phyloP scores from a whole-genome alignment of 2,329 filamentous ascomycete species.

The Fusarium equiseti region DNA sequence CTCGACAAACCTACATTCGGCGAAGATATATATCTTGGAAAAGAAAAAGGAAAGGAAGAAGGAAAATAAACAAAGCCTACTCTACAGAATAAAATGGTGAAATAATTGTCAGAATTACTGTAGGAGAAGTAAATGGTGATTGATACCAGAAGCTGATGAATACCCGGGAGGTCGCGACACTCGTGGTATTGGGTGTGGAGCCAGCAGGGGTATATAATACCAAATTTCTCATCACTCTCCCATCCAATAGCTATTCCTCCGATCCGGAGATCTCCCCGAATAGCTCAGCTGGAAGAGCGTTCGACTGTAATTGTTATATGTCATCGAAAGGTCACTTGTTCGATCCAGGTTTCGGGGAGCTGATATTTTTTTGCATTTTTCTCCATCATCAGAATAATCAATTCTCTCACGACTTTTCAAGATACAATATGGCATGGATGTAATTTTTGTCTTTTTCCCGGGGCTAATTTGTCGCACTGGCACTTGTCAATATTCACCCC shows the following conservation, averaged over 20 bases:
- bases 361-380: not conserved
- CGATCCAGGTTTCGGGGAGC: slow-evolving; percentile 38
- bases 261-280: slow-evolving; percentile 23
- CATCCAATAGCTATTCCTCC: slow-evolving; percentile 17
- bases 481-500: slow-evolving; percentile 26
- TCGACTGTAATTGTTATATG: slow-evolving; percentile 33
- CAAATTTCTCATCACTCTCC: fast-evolving
- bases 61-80: too few species aligned
- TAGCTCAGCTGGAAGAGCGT: slow-evolving; percentile 40
- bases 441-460: too few species aligned
- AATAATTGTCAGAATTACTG: too few species aligned
- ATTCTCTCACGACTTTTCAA: too few species aligned
- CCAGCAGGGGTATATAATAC: fast-evolving
- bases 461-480: too few species aligned
- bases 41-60: too few species aligned
- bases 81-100: too few species aligned
- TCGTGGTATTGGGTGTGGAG: not conserved
- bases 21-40: too few species aligned
- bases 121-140: too few species aligned
- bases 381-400: not conserved
- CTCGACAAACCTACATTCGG: too few species aligned
- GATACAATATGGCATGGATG: too few species aligned
- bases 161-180: not conserved
- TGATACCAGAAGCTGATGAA: too few species aligned
- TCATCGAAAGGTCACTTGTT: slow-evolving; percentile 38